Conservation (phyloP, 768 basidiomycete genomes). For the Scleroderma bovista region DNA sequence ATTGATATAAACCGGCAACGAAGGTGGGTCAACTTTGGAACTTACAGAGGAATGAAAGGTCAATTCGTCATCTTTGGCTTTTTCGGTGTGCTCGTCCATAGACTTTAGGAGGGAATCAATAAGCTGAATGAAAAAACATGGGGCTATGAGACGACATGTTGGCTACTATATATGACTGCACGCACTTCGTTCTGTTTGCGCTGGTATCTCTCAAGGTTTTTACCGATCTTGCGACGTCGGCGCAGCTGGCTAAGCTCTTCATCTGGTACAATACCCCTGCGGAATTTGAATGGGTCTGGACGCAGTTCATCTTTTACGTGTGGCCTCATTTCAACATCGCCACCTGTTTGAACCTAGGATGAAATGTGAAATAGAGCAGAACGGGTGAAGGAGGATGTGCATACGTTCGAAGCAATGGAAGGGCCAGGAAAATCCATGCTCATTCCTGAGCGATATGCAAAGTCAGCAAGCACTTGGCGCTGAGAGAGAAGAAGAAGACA, state of each 20-base stretch:
- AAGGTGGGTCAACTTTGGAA: conserved; percentile 1
- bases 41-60: conserved; percentile 61
- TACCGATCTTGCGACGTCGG: conserved; percentile 50
- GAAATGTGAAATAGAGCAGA: not conserved
- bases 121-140: conserved; percentile 42
- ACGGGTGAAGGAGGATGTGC: not conserved
- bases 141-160: conserved; percentile 3
- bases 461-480: conserved; percentile 32
- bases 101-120: conserved; percentile 86
- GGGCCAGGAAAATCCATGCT: not conserved
- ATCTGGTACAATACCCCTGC: conserved; percentile 54
- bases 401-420: conserved; percentile 9
- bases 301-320: conserved; percentile 28
- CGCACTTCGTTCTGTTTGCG: conserved; percentile 67
- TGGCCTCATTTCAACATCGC: conserved; percentile 38
- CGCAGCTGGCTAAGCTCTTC: conserved; percentile 61
- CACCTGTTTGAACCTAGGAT: not conserved
- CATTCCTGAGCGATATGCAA: conserved; percentile 10
- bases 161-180: conserved; percentile 2
- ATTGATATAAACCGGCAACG: not conserved
- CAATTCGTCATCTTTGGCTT: conserved; percentile 68
- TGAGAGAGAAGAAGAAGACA: not conserved
- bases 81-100: conserved; percentile 83
- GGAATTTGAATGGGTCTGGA: conserved; percentile 65
- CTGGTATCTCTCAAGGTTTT: conserved; percentile 61